Evolutionary conservation across 306 rosid species (phyloP).

Genomic region (Gleditsia sinensis): DNA sequence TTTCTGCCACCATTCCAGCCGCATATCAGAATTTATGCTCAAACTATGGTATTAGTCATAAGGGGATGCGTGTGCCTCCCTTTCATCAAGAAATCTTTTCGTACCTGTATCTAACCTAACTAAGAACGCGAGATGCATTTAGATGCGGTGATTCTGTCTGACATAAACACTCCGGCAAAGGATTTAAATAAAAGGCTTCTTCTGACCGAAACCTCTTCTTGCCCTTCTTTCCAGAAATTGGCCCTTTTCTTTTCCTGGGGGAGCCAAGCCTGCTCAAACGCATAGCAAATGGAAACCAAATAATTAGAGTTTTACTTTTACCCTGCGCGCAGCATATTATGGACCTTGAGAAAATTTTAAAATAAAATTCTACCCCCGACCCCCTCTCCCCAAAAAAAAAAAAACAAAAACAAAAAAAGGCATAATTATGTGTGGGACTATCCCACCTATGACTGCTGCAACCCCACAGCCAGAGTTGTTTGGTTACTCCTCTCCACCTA

Average conservation of each 20-base stretch:
- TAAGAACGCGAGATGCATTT: conserved; percentile 40
- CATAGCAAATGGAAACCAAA: neutral
- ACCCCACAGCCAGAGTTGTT: too few species aligned
- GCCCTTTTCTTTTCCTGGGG: conserved; percentile 93
- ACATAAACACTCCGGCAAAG: conserved; percentile 89
- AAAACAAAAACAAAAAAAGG: too few species aligned
- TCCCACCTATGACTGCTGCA: too few species aligned
- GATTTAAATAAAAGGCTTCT: conserved; percentile 82
- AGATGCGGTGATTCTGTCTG: conserved; percentile 42
- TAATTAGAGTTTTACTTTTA: neutral
- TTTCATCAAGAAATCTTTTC: conserved; percentile 15
- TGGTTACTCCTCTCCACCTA: too few species aligned
- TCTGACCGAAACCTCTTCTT: conserved; percentile 88
- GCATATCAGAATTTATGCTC: conserved; percentile 5
- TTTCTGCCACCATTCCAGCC: conserved; percentile 33
- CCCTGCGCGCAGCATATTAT: neutral
- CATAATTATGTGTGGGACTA: too few species aligned
- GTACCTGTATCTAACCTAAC: conserved; percentile 22
- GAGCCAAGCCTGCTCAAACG: conserved; percentile 72
- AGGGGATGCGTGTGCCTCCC: neutral
- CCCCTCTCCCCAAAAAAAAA: too few species aligned
- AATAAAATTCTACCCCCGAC: too few species aligned
- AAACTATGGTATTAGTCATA: neutral
- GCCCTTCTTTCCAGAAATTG: conserved; percentile 84
- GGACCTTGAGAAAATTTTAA: neutral